Percentiles rank a stretch among this genome's conserved stretches.
Conservation (phyloP, 164 flowering plant genomes). For the Piper longum region DNA sequence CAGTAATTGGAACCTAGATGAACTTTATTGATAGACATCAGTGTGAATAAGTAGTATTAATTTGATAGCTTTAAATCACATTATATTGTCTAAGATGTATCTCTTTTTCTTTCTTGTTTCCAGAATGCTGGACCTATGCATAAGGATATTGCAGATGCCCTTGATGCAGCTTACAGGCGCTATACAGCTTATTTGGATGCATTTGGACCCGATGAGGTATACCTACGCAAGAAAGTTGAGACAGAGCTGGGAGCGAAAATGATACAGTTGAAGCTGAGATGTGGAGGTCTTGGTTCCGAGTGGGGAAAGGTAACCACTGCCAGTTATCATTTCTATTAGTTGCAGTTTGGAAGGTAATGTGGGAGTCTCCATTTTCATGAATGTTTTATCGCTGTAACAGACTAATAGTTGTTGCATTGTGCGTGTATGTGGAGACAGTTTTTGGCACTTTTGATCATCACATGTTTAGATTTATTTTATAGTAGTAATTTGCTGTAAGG, state of each 20-base stretch:
- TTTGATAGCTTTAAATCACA: not conserved
- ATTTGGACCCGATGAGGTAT: conserved; percentile 75
- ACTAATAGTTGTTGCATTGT: too few relatives aligned
- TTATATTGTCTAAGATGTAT: not conserved
- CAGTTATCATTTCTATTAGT: not conserved
- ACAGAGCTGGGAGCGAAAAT: conserved; percentile 72
- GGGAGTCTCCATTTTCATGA: too few relatives aligned
- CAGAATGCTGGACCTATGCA: conserved; percentile 65
- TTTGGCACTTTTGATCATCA: too few relatives aligned
- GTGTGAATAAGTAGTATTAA: not conserved
- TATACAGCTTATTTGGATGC: conserved; percentile 61
- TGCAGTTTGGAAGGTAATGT: not conserved
- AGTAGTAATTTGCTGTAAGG: too few relatives aligned
- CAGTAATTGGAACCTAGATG: not conserved
- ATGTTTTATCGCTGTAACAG: too few relatives aligned
- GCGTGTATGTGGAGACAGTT: too few relatives aligned
- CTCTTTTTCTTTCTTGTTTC: conserved; percentile 4
- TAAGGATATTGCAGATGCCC: conserved; percentile 37
- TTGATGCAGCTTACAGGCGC: conserved; percentile 34
- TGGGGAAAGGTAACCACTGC: conserved; percentile 79
- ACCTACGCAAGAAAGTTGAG: conserved; percentile 78
- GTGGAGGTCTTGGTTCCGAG: conserved; percentile 60
- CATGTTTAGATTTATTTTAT: too few relatives aligned
- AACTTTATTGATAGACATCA: not conserved
- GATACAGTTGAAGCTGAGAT: conserved; percentile 89